These are phyloP conservation scores for Kwoniella pini DNA, from an alignment of 768 basidiomycete species.

Conservation along the genomic window DNA sequence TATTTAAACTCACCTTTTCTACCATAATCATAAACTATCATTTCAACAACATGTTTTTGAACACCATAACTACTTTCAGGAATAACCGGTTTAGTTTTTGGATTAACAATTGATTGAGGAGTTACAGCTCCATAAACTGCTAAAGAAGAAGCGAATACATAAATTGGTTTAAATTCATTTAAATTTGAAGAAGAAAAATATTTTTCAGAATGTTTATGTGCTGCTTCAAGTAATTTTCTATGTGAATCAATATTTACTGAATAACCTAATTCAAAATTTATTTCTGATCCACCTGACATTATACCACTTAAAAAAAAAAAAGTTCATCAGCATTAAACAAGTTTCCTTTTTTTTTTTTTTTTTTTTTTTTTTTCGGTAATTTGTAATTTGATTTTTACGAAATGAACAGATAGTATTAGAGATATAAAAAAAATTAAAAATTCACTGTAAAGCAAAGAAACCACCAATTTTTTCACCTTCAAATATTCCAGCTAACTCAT, in stretches of 20 bases:
- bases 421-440: background rate
- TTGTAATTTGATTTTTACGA: background rate
- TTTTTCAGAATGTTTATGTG: conserved; percentile 39
- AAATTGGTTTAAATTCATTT: conserved; percentile 39
- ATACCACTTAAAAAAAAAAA: conserved; percentile 56
- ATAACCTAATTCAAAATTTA: conserved; percentile 63
- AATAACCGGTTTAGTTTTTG: conserved; percentile 51
- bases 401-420: too few species aligned
- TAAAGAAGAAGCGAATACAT: conserved; percentile 51
- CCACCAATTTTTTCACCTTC: conserved; percentile 42
- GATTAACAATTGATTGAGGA: conserved; percentile 47
- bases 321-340: background rate
- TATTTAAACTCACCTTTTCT: conserved; percentile 51
- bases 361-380: too few species aligned
- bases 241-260: conserved; percentile 54
- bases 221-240: conserved; percentile 41
- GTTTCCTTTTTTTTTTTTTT: too few species aligned
- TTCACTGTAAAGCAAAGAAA: conserved; percentile 46
- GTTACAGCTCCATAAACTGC: conserved; percentile 54
- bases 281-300: conserved; percentile 67
- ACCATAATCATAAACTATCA: conserved; percentile 54
- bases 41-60: conserved; percentile 52
- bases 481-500: conserved; percentile 29
- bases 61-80: conserved; percentile 53
- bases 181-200: conserved; percentile 7